Evolutionary conservation across 1,284 basidiomycete genomes (phyloP), one percentile per base, ranked within the genome.

Genomic region (Ustilago crameri): DNA sequence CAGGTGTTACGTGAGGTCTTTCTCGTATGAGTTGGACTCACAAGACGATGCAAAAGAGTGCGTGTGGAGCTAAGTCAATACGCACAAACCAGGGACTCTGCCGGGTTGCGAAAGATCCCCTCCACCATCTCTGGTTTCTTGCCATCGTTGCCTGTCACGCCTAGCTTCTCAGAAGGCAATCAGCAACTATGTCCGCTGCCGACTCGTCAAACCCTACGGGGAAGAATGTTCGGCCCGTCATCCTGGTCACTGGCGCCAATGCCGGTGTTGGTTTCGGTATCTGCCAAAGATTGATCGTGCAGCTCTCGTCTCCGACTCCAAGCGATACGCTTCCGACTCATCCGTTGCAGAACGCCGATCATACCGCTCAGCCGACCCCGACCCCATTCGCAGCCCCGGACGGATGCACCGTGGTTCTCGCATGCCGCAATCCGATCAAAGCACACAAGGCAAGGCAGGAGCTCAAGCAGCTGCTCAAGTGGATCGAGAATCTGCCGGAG

Each of bases 341-440:
- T 24, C 73, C 80, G 22, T 51, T 64, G 35, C 51, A 38, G 18
- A 50, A 54, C 20, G 38, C 57, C 3, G 56, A 56, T n/a, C 51
- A 57, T 3, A 32, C 49, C 1, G 26, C 51, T 9, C 65, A 63
- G n/a, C 71, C 62, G 4, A 34, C 64, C 0, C 64, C 78, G 15
- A 77, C 80, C 18, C 77, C 81, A 3, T 84, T 79, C 48, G 60
- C 76, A n/a, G 81, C 82, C 3, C 64, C 75, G 10, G 59, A 83
- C 44, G 82, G 82, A 27, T 75, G 75, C 61, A 82, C 80, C 20
- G 50, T 84, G 40, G 45, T 84, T 40, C 74, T 84, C 7, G 82
- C 82, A 14, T 82, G 81, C 50, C 75, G 82, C 3, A 84, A 84
- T 42, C 72, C 78, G 24, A 76, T 82, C 61, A 82, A 82, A 46